Base-by-base conservation (phyloP, 306 rosid genomes). In the Begonia masoniana region DNA sequence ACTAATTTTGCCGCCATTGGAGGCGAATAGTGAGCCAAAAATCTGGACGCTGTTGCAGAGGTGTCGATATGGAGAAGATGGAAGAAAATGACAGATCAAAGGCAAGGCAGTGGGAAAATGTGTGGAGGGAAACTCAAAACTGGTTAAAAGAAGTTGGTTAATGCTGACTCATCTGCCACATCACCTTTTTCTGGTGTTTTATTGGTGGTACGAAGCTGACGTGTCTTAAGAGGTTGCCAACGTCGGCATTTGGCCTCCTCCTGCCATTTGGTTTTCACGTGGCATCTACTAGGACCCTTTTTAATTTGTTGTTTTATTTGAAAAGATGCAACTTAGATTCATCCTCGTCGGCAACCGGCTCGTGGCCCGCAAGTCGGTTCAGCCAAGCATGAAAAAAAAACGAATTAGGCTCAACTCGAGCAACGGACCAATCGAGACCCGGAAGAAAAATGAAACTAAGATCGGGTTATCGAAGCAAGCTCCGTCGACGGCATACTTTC, bases 1-100 rank as follows among this genome's bases (percentile, higher is more conserved):
- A 79, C 70, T 47, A 78, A 63, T 71, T 80, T 85, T 73, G 64
- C 63, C n/a, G 95, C 94, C 97, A 89, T 89, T 45, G 43, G 60
- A 56, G 23, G 6, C 39, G 24, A 21, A 12, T 41, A 50, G 21
- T 4, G 60, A 52, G 55, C 15, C 21, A 60, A 35, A 46, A 8
- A 41, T 47, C 12, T 50, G 57, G 53, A 39, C 31, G 48, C 15
- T 59, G 73, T 58, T 76, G 63, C 78, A 80, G 65, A 77, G 85
- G 81, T 62, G 67, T 71, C 58, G 50, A 63, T 43, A 45, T 13
- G 41, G 52, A 13, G 9, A 7, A 15, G 15, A 13, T 45, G 16
- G 95, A 83, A n/a, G n/a, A n/a, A n/a, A n/a, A n/a, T n/a, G n/a
- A n/a, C n/a, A n/a, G n/a, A n/a, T n/a, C n/a, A n/a, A n/a, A n/a